Base-by-base conservation (phyloP, 768 basidiomycete species). In the Dioszegia hungarica region DNA sequence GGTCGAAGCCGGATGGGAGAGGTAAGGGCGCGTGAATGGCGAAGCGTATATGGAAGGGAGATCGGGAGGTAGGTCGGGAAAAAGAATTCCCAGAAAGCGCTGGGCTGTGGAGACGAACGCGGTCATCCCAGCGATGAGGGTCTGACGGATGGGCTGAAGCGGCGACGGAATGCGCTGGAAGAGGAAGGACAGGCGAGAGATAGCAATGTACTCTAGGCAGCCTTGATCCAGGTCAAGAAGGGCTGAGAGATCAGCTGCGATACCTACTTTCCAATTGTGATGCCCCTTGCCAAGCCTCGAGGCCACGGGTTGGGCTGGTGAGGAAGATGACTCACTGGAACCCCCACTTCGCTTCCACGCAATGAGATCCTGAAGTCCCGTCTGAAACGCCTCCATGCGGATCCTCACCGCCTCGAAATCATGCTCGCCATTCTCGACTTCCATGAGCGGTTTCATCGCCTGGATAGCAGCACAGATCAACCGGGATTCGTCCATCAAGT, bases 81-180 rank as follows among this genome's bases (percentile, higher is more conserved):
- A 51, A n/a, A 27, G 5, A 5, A 19, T 37, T 2, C 5, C 49
- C 4, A 51, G 36, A 19, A 51, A 51, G 3, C 49, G 49, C 17
- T 51, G 29, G 24, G 49, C 49, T 34, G 49, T 51, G 22, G 49
- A 8, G 29, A 51, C 37, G 37, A 51, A 51, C 4, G 25, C 25
- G 24, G 19, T 17, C 34, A 51, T 37, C 11, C 49, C 49, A 25
- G 34, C 36, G 9, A 51, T 36, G 1, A 51, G 37, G 14, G 37
- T 51, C 20, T 37, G 37, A 15, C 49, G 49, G 49, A 51, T 51
- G 17, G 49, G 49, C 22, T 39, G 49, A 15, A 51, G 49, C 4
- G 49, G 49, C 4, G 49, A 51, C 3, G 49, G 49, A 17, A 51
- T 51, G 17, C 49, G 49, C 17, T 51, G 49, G 37, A 51, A 51